phyloP scores from a whole-genome alignment of 164 flowering plant genomes.

The Liriodendron chinense region DNA sequence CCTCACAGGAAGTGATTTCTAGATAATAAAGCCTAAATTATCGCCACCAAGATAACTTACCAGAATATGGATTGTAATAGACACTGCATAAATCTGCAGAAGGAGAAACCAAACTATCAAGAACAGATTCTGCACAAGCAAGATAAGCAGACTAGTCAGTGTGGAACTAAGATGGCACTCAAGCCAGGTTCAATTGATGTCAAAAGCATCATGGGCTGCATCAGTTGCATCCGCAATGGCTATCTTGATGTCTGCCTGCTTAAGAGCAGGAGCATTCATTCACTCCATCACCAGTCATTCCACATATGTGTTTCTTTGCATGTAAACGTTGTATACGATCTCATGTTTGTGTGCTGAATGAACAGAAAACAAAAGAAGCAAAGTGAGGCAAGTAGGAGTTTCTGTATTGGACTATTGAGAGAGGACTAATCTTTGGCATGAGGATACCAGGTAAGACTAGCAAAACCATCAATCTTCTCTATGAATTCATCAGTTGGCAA shows the following conservation, averaged over 20 bases:
- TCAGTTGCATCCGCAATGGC: constrained; percentile 96
- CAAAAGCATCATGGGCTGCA: constrained; percentile 97
- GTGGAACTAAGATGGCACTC: constrained; percentile 86
- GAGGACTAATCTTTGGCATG: background rate
- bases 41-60: constrained; percentile 7
- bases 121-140: too few relatives aligned
- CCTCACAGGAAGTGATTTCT: too few relatives aligned
- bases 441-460: constrained; percentile 83
- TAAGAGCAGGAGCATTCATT: constrained; percentile 84
- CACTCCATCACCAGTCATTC: too few relatives aligned
- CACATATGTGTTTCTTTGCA: too few relatives aligned
- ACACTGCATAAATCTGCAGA: constrained; percentile 32
- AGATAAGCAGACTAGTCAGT: constrained; percentile 42
- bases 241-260: constrained; percentile 91
- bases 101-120: too few relatives aligned
- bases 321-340: too few relatives aligned
- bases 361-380: too few relatives aligned
- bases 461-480: constrained; percentile 91
- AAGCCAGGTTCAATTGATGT: constrained; percentile 92
- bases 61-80: constrained; percentile 38
- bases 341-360: too few relatives aligned
- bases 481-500: constrained; percentile 85
- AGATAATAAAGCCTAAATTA: background rate
- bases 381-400: too few relatives aligned
- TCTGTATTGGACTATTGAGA: background rate